These are phyloP conservation scores for Cicer arietinum DNA, from an alignment of 306 rosid genomes.

Conservation along the genomic window DNA sequence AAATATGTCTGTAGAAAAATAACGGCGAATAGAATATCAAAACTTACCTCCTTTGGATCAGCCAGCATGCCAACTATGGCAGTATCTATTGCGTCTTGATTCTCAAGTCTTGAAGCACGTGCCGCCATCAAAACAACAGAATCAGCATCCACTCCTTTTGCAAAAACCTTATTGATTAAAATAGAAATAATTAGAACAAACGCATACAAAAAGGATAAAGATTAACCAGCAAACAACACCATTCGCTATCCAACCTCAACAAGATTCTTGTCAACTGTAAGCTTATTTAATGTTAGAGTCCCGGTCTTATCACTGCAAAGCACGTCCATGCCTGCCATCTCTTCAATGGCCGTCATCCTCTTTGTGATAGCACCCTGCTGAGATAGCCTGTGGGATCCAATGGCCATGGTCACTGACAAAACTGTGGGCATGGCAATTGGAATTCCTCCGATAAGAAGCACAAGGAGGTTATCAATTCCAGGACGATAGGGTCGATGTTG, in stretches of 20 bases:
- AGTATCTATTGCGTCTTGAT: slow-evolving; percentile 95
- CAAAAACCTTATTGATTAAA: slow-evolving; percentile 66
- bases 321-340: slow-evolving; percentile 99
- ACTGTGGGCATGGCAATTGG: slow-evolving; percentile 99
- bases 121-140: slow-evolving; percentile 97
- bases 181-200: slow-evolving; percentile 36
- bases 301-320: slow-evolving; percentile 99
- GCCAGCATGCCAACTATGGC: slow-evolving; percentile 98
- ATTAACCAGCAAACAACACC: slow-evolving; percentile 35
- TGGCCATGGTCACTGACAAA: slow-evolving; percentile 97
- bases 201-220: background rate
- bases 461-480: slow-evolving; percentile 96
- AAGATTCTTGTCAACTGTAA: slow-evolving; percentile 88
- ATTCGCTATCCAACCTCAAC: slow-evolving; percentile 70
- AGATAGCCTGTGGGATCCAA: slow-evolving; percentile 93
- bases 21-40: slow-evolving; percentile 25
- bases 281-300: slow-evolving; percentile 90
- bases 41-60: slow-evolving; percentile 92
- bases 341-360: slow-evolving; percentile 99
- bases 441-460: slow-evolving; percentile 98
- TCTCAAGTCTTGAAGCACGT: slow-evolving; percentile 90
- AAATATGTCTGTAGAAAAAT: background rate
- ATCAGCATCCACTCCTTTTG: slow-evolving; percentile 92
- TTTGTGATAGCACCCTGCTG: slow-evolving; percentile 99
- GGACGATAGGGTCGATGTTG: slow-evolving; percentile 91